phyloP scores from a whole-genome alignment of 2,329 filamentous ascomycete genomes.

The Hyphodiscus sp. region DNA sequence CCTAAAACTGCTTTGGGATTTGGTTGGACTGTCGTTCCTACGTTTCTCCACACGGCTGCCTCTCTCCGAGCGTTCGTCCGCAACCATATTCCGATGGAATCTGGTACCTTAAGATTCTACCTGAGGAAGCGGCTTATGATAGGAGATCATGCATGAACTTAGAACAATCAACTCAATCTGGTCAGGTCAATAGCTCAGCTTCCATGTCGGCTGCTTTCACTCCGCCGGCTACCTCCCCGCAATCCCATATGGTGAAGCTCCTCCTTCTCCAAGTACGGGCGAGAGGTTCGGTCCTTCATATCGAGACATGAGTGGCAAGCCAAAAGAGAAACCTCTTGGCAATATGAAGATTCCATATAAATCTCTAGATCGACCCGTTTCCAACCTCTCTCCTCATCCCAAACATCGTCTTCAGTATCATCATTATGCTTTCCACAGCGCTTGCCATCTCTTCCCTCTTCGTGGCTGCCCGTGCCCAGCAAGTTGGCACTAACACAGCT shows the following conservation, averaged over 20 bases:
- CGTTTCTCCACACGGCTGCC: conserved; percentile 6
- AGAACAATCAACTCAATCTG: conserved; percentile 8
- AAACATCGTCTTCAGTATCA: conserved; percentile 5
- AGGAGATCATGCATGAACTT: background rate
- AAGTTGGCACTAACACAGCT: conserved; percentile 39
- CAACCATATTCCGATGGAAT: conserved; percentile 2
- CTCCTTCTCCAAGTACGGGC: conserved; percentile 1
- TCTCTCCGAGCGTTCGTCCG: conserved; percentile 7
- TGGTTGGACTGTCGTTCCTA: conserved; percentile 7
- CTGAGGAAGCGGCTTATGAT: background rate
- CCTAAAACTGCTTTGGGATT: conserved; percentile 6
- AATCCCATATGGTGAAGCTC: conserved; percentile 15
- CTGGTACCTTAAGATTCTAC: conserved; percentile 3
- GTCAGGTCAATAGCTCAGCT: conserved; percentile 6
- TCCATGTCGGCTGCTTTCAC: conserved; percentile 18
- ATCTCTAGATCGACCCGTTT: conserved; percentile 4
- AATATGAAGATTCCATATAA: conserved; percentile 20
- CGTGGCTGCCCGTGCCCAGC: conserved; percentile 40
- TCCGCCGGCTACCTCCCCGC: conserved; percentile 24
- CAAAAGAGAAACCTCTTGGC: background rate
- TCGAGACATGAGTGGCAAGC: background rate
- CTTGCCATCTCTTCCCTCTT: conserved; percentile 38
- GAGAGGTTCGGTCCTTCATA: background rate
- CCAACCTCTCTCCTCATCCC: conserved; percentile 10
- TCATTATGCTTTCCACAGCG: conserved; percentile 28